A percentile compares a stretch with the other conserved stretches of the same genome.
Evolutionary conservation across 2,329 filamentous ascomycete genomes (phyloP).

Genomic region (Alternaria gansuensis): DNA sequence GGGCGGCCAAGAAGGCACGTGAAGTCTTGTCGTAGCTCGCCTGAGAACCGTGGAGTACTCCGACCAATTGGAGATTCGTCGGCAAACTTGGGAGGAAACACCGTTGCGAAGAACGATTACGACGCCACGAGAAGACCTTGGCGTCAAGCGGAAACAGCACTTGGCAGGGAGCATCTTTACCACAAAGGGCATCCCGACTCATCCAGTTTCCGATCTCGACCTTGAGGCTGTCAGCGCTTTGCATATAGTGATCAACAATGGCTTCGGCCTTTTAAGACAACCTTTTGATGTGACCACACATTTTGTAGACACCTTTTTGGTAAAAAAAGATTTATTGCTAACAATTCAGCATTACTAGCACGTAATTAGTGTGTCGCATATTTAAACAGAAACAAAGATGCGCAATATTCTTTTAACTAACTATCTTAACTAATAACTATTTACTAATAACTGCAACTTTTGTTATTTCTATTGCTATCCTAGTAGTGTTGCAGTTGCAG

Average conservation of each 20-base stretch:
- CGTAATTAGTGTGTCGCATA: no score
- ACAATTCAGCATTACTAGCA: no score
- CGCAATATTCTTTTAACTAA: no score
- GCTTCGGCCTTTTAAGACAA: no score
- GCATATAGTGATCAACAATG: background rate
- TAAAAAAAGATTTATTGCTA: no score
- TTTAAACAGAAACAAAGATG: no score
- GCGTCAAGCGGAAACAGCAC: constrained; percentile 21
- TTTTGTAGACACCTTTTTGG: no score
- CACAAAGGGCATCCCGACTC: constrained; percentile 17
- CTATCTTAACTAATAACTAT: no score
- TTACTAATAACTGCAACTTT: no score
- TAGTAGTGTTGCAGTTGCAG: no score
- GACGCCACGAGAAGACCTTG: constrained; percentile 17
- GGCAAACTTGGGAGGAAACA: background rate
- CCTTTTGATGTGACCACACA: no score
- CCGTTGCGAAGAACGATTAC: constrained; percentile 15
- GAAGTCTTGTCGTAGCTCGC: constrained; percentile 6
- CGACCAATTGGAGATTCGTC: constrained; percentile 15
- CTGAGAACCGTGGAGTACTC: constrained; percentile 1
- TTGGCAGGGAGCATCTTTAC: constrained; percentile 24
- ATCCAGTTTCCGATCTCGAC: constrained; percentile 15
- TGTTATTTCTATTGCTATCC: no score
- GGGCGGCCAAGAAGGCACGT: constrained; percentile 25
- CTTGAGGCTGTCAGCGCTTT: constrained; percentile 4